These are phyloP conservation scores for Penicillium daleae DNA, from an alignment of 495 filamentous ascomycete species.

Conservation along the genomic window DNA sequence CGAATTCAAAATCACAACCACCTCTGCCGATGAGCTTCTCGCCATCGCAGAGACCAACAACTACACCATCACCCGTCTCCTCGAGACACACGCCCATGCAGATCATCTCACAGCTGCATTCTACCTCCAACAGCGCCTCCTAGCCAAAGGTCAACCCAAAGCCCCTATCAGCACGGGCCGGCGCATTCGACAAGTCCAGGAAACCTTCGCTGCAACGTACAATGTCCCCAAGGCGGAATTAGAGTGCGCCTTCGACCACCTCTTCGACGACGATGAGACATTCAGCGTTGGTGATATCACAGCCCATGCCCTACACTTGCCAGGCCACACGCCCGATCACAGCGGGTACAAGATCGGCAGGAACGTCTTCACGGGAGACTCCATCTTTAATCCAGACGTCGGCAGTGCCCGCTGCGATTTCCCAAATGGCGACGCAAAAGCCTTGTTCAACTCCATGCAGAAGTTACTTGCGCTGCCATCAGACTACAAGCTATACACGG, in stretches of 20 bases:
- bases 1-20: neutral
- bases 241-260: neutral
- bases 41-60: neutral
- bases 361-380: neutral
- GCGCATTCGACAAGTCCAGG: neutral
- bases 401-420: neutral
- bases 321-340: neutral
- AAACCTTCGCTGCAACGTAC: neutral
- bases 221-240: neutral
- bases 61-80: neutral
- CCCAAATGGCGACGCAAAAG: neutral
- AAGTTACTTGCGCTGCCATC: neutral
- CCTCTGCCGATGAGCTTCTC: neutral
- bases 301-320: neutral
- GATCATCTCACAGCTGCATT: neutral
- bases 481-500: neutral
- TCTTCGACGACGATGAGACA: neutral
- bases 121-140: neutral
- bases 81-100: constrained; percentile 1
- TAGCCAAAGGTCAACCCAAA: neutral
- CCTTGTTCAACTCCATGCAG: neutral
- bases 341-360: neutral
- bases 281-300: neutral
- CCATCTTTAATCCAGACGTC: neutral
- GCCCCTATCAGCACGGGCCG: neutral